Conservation (phyloP, 2,329 filamentous ascomycete genomes). For the Pleomassaria siparia region DNA sequence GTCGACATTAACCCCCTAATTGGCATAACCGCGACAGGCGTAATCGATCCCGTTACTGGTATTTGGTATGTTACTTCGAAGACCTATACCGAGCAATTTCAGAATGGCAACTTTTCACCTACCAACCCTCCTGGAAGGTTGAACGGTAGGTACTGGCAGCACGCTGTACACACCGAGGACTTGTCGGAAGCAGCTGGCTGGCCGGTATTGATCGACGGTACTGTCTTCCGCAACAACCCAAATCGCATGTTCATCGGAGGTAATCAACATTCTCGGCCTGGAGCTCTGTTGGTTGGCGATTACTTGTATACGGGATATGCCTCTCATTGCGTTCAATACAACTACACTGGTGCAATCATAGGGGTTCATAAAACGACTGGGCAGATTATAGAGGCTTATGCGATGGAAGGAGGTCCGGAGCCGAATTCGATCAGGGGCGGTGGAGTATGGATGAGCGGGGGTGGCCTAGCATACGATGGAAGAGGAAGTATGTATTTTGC, state of each 20-base stretch:
- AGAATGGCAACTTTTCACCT: slow-evolving; percentile 20
- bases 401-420: slow-evolving; percentile 49
- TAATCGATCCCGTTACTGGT: slow-evolving; percentile 54
- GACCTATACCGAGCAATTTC: slow-evolving; percentile 49
- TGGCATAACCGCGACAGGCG: slow-evolving; percentile 53
- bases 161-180: slow-evolving; percentile 51
- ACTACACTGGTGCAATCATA: slow-evolving; percentile 54
- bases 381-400: slow-evolving; percentile 47
- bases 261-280: slow-evolving; percentile 52
- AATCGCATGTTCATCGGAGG: slow-evolving; percentile 50
- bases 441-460: slow-evolving; percentile 55
- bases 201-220: slow-evolving; percentile 48
- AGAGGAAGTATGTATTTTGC: slow-evolving; percentile 51
- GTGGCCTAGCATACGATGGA: slow-evolving; percentile 52
- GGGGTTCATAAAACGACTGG: slow-evolving; percentile 52
- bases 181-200: slow-evolving; percentile 46
- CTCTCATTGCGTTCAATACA: slow-evolving; percentile 55
- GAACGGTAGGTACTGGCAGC: slow-evolving; percentile 49
- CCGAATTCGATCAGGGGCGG: slow-evolving; percentile 44
- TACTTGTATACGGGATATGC: slow-evolving; percentile 54
- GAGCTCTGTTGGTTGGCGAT: slow-evolving; percentile 49
- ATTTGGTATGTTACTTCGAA: slow-evolving; percentile 54
- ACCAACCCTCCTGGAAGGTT: slow-evolving; percentile 40
- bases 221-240: slow-evolving; percentile 50
- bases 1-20: slow-evolving; percentile 52